Evolutionary conservation across 768 basidiomycete genomes (phyloP), one percentile per base, ranked within the genome.

Genomic region (Glaciozyma martinii): DNA sequence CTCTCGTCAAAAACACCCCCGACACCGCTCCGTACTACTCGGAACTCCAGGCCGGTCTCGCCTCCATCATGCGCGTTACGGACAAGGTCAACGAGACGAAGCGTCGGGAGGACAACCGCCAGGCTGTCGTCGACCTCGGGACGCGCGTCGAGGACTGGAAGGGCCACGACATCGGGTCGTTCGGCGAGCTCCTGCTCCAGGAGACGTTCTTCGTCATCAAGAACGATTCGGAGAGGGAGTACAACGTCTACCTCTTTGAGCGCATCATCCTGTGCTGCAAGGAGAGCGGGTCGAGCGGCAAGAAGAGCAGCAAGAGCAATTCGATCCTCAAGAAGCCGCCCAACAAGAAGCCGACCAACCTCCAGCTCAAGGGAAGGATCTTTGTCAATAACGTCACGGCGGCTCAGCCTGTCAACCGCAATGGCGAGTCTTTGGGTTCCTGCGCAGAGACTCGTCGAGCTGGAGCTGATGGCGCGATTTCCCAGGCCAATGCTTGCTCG

Each of bases 191-290:
- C 60, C 82, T 94, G 42, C 83, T 98, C 37, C 93, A 98, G 75
- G 95, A 97, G 75, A 83, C 91, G 62, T 98, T 98, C 77, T 85
- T 86, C 63, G 95, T 98, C 63, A 94, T 88, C 72, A 99, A 98
- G 78, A 88, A 87, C 56, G 92, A 93, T 65, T 88, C 92, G 73
- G 92, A 97, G 76, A 84, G 95, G 71, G 95, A 99, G 77, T 98
- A 98, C 73, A 91, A 94, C 71, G 93, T 99, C 63, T 99, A 97
- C 82, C 81, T 99, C 43, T 99, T 99, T 71, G 93, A 98, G 79
- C 91, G 91, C 79, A 99, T 99, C 77, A 91, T 99, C 70, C 82
- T 98, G 27, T 99, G 95, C 78, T 98, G 95, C 81, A 98, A 98
- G 76, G 95, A 98, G 76, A 86, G 87, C 9, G 80, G 81, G 43